Conservation (phyloP, 169 alveolate genomes). For the Hepatocystis sp. region DNA sequence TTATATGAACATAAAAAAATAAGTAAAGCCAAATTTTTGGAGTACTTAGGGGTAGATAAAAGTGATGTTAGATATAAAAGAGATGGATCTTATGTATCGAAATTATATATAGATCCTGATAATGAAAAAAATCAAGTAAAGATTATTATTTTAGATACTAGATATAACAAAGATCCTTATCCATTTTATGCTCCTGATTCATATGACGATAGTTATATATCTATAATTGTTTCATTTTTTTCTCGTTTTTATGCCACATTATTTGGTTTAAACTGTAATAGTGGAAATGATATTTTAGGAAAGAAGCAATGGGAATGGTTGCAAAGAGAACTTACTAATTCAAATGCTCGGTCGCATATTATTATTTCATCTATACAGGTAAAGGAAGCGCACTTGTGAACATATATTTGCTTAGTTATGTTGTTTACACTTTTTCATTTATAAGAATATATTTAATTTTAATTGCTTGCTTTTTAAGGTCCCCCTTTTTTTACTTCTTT, state of each 20-base stretch:
- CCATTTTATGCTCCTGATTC: constrained; percentile 79
- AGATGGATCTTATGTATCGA: constrained; percentile 86
- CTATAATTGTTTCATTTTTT: constrained; percentile 19
- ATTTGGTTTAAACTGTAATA: constrained; percentile 83
- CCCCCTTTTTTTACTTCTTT: no score
- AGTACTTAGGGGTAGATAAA: constrained; percentile 83
- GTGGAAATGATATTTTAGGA: constrained; percentile 90
- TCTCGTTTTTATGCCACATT: constrained; percentile 67
- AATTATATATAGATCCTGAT: constrained; percentile 82
- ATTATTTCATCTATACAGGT: constrained; percentile 92
- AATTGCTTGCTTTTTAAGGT: no score
- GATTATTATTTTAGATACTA: constrained; percentile 84
- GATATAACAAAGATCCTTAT: constrained; percentile 86
- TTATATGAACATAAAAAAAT: constrained; percentile 77
- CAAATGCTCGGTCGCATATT: constrained; percentile 89
- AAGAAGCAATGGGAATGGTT: constrained; percentile 93
- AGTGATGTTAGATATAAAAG: constrained; percentile 87
- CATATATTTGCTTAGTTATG: no score
- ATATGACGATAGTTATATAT: constrained; percentile 36
- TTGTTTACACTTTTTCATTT: no score
- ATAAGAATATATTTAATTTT: no score
- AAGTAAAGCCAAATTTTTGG: constrained; percentile 80
- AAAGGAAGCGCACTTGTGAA: constrained; percentile 19
- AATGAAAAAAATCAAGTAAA: constrained; percentile 84
- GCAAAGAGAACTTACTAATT: constrained; percentile 88